Conservation (phyloP, 2,329 filamentous ascomycete species). For the Talaromyces piceae region DNA sequence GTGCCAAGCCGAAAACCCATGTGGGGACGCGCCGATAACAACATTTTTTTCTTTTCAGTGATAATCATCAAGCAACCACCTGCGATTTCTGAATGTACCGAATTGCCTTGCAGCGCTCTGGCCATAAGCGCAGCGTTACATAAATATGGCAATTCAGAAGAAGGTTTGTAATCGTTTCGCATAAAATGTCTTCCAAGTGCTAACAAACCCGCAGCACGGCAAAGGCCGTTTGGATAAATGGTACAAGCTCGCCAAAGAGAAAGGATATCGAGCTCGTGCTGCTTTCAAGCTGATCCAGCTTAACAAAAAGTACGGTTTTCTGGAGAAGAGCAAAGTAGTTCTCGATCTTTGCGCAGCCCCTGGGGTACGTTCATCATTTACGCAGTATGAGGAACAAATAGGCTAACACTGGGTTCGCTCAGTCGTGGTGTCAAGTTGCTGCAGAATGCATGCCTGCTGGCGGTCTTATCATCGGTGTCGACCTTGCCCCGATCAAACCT, state of each 20-base stretch:
- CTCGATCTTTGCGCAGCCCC: slow-evolving; percentile 97
- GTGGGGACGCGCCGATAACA: slow-evolving; percentile 8
- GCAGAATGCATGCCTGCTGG: slow-evolving; percentile 88
- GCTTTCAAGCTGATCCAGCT: slow-evolving; percentile 97
- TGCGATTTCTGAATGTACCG: too few species aligned
- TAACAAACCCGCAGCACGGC: slow-evolving; percentile 56
- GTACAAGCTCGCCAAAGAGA: slow-evolving; percentile 98
- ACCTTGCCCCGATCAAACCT: slow-evolving; percentile 89
- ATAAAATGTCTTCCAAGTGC: neutral
- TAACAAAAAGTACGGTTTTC: slow-evolving; percentile 98
- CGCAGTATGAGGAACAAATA: neutral
- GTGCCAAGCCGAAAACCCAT: neutral
- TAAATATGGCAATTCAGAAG: slow-evolving; percentile 93
- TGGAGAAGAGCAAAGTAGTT: slow-evolving; percentile 92
- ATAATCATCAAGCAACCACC: neutral
- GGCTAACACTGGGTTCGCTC: slow-evolving; percentile 3
- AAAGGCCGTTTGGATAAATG: slow-evolving; percentile 98
- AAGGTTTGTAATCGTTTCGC: slow-evolving; percentile 47
- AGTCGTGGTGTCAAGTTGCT: slow-evolving; percentile 95
- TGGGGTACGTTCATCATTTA: slow-evolving; percentile 53
- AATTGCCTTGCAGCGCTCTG: neutral
- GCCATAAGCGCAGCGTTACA: neutral
- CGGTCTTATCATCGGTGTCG: slow-evolving; percentile 88
- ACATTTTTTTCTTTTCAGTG: slow-evolving; percentile 7
- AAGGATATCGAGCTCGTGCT: slow-evolving; percentile 89